phyloP scores from a whole-genome alignment of 2,329 filamentous ascomycete species.

The Talaromyces piceae region DNA sequence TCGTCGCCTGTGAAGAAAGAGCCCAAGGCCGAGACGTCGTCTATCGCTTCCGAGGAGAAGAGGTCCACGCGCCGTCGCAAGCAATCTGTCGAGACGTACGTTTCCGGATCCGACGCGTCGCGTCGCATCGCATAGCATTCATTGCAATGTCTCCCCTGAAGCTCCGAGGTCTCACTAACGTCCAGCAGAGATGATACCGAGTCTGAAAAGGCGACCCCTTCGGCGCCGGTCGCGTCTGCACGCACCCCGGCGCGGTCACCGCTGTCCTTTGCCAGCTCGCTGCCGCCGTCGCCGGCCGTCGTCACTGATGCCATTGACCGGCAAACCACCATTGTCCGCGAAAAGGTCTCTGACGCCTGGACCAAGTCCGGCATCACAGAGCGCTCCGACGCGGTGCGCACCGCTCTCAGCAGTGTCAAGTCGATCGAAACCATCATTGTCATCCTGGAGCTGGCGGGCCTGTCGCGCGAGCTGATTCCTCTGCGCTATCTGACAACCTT shows the following conservation, averaged over 20 bases:
- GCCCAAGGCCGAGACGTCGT: slow-evolving; percentile 29
- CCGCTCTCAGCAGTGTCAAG: slow-evolving; percentile 60
- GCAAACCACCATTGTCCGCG: slow-evolving; percentile 37
- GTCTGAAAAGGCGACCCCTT: slow-evolving; percentile 36
- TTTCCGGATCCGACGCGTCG: slow-evolving; percentile 10
- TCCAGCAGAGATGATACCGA: slow-evolving; percentile 18
- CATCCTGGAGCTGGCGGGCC: slow-evolving; percentile 60
- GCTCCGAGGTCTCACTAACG: slow-evolving; percentile 1
- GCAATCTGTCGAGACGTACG: slow-evolving; percentile 29
- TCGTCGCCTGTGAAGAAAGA: slow-evolving; percentile 46
- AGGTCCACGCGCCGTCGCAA: slow-evolving; percentile 34
- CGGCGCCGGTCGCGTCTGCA: slow-evolving; percentile 40
- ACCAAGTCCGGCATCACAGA: slow-evolving; percentile 29
- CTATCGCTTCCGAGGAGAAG: slow-evolving; percentile 20
- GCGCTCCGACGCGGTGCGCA: slow-evolving; percentile 56
- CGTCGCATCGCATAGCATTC: slow-evolving; percentile 3
- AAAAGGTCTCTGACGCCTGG: slow-evolving; percentile 29
- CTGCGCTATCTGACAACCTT: slow-evolving; percentile 66
- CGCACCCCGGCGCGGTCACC: slow-evolving; percentile 33
- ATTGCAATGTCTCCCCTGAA: too few relatives aligned
- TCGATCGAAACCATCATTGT: slow-evolving; percentile 63
- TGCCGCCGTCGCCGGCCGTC: slow-evolving; percentile 72
- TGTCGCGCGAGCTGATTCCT: slow-evolving; percentile 64
- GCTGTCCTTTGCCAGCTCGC: slow-evolving; percentile 52
- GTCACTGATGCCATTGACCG: slow-evolving; percentile 71